Base-by-base conservation (phyloP, 169 alveolate genomes). In the Theileria equi region DNA sequence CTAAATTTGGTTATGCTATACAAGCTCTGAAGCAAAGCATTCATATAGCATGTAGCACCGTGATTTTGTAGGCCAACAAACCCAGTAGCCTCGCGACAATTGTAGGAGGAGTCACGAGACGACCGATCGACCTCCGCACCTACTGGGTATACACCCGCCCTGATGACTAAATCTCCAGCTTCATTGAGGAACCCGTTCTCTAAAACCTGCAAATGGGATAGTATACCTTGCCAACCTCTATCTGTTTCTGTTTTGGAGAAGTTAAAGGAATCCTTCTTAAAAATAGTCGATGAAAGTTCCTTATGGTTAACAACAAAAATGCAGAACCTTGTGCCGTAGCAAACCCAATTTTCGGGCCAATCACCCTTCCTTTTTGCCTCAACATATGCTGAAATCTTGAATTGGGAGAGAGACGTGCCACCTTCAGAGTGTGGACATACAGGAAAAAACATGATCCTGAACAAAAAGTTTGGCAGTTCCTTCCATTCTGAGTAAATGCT, bases 41-140 rank as follows among this genome's bases (percentile, higher is more conserved):
- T 98, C 99, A 98, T 96, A 80, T 98, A 98, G 89, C 99, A 98
- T 10, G 98, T 96, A 52, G 99, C 98, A 7, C 98, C 98, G 45
- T 94, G 95, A 78, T 96, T 97, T 58, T 93, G 91, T 41, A 96
- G 59, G 1, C 98, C 99, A 17, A 95, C 98, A 77, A 82, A 94
- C 0, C 98, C 98, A 11, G 98, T 92, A 11, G 89, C 78, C 3
- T 89, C 65, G 60, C 94, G 88, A 60, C 90, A 73, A 77, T 81
- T 67, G 55, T 81, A 87, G 32, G 67, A 43, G 17, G 55, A 48
- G 26, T 87, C 90, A 31, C 88, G 73, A 38, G 86, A 52, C 16
- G 84, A 77, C 61, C 85, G 73, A 57, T 81, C 80, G 5, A 70
- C 58, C 74, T 87, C 92, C 10, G 92, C 68, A 13, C 92, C 92